Evolutionary conservation across 2,329 filamentous ascomycete genomes (phyloP).

Genomic region (Endoconidiophora polonica): DNA sequence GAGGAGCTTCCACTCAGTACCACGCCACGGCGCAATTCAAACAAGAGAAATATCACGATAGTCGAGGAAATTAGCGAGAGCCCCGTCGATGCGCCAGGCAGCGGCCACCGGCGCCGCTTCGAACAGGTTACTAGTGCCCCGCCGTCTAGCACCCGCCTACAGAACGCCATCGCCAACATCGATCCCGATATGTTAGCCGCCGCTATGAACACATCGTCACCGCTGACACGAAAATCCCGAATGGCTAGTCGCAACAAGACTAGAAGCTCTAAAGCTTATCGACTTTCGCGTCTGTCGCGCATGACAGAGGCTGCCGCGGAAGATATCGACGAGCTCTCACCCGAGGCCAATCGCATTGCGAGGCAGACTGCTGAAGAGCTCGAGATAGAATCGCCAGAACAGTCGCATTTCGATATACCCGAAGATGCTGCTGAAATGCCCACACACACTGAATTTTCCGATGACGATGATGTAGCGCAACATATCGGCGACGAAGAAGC

Average conservation of each 20-base stretch:
- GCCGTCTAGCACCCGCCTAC: conserved; percentile 27
- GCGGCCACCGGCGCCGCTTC: conserved; percentile 29
- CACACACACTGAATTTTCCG: conserved; percentile 15
- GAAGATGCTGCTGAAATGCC: conserved; percentile 15
- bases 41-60: not conserved
- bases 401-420: not conserved
- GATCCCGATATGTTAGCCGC: conserved; percentile 18
- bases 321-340: conserved; percentile 21
- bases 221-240: conserved; percentile 25
- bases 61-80: conserved; percentile 35
- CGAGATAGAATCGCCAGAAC: conserved; percentile 15
- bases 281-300: conserved; percentile 6
- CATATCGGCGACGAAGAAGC: conserved; percentile 26
- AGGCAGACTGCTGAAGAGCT: not conserved
- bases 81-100: conserved; percentile 37
- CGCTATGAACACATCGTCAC: conserved; percentile 20
- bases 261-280: not conserved
- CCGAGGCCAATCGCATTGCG: conserved; percentile 14
- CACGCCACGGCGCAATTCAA: conserved; percentile 1
- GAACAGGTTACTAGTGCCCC: conserved; percentile 22
- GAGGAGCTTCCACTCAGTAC: conserved; percentile 3
- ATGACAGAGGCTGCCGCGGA: conserved; percentile 9
- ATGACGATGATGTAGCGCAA: conserved; percentile 24
- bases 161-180: conserved; percentile 22
- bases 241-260: conserved; percentile 7